phyloP scores from a whole-genome alignment of 2,329 filamentous ascomycete species.

The Thielaviopsis musarum region DNA sequence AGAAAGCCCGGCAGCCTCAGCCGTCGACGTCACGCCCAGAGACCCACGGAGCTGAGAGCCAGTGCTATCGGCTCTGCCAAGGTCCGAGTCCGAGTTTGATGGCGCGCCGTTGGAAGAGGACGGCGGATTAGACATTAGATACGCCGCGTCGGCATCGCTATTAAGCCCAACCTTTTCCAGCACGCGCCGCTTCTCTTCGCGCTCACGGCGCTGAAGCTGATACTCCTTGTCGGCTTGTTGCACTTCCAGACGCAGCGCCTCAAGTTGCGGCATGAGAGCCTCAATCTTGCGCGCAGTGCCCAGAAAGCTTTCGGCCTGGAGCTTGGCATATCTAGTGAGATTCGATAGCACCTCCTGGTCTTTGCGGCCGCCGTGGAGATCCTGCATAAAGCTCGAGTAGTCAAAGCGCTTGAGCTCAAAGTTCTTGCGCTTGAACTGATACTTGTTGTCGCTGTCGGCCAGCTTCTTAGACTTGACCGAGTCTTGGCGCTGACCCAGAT shows the following conservation, averaged over 20 bases:
- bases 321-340: conserved; percentile 82
- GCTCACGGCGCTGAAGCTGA: conserved; percentile 83
- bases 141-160: conserved; percentile 1
- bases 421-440: conserved; percentile 79
- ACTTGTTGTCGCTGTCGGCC: conserved; percentile 87
- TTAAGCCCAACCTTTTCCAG: conserved; percentile 56
- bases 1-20: conserved; percentile 15
- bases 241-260: conserved; percentile 80
- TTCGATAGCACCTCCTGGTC: conserved; percentile 94
- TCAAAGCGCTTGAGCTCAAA: conserved; percentile 97
- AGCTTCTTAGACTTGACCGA: conserved; percentile 96
- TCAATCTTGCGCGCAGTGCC: conserved; percentile 76
- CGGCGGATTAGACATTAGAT: conserved; percentile 37
- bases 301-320: conserved; percentile 71
- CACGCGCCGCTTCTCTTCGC: conserved; percentile 81
- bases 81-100: conserved; percentile 47
- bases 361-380: conserved; percentile 95
- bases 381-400: conserved; percentile 98
- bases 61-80: conserved; percentile 58
- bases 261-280: conserved; percentile 69
- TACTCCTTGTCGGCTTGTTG: conserved; percentile 90
- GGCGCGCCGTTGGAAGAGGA: conserved; percentile 27
- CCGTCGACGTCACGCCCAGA: conserved; percentile 20
- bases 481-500: conserved; percentile 91
- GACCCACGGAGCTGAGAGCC: conserved; percentile 41